Base-by-base conservation (phyloP, 805 yeast genomes). In the Metschnikowia santaceciliae region DNA sequence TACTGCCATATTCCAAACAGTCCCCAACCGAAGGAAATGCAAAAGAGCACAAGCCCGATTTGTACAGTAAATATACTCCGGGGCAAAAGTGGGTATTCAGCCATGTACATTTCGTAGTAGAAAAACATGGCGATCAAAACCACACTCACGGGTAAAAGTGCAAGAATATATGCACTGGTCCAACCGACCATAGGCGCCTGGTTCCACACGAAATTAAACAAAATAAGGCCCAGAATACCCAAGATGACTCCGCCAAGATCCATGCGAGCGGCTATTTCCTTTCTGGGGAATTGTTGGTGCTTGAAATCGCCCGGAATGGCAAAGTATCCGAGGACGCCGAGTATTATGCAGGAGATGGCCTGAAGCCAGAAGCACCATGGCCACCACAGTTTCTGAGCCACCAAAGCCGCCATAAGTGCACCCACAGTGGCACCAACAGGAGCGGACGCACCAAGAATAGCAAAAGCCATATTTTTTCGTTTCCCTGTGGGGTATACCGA, bases 111-210 rank as follows among this genome's bases (percentile, higher is more conserved):
- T 60, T 87, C 91, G 44, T 75, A 67, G 34, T 63, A 57, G 54
- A 76, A 71, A 61, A 87, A 86, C 0, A 61, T 71, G 8, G 54
- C 54, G 3, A 70, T 54, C 22, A 68, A 53, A 2, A 65, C 56
- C 8, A 86, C 58, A 0, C 90, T 81, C 4, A 85, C 61, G 1
- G 83, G 69, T 30, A 86, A 66, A 11, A 87, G 61, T 0, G 73
- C 81, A 39, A 83, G 78, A 39, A 83, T 77, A 56, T 86, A 86
- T 0, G 83, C 76, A 1, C 61, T 62, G 10, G 66, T 58, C 92
- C 92, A 87, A 19, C 91, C 89, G 2, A 71, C 84, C 4, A 78
- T 74, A 0, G 92, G 88, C 2, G 86, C 92, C 62, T 88, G 90
- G 58, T 84, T 86, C 82, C 89, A 81, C 2, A 81, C 80, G 61